phyloP scores from a whole-genome alignment of 2,329 filamentous ascomycete species.

The Trichoderma sp. region DNA sequence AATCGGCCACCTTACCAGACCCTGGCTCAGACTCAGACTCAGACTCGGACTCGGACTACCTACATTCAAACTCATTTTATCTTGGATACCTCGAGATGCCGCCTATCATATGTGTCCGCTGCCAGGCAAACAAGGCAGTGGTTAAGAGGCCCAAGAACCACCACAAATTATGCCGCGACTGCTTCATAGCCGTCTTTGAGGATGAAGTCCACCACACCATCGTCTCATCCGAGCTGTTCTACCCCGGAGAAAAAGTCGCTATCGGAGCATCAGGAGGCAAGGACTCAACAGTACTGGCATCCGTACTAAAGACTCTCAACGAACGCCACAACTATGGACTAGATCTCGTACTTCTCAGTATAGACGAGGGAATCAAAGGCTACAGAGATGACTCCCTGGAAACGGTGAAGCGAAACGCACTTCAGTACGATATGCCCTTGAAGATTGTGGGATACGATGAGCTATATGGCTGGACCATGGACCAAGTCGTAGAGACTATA shows the following conservation, averaged over 20 bases:
- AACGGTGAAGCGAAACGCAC: conserved; percentile 91
- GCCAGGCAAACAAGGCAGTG: conserved; percentile 74
- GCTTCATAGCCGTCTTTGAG: conserved; percentile 87
- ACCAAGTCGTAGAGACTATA: conserved; percentile 93
- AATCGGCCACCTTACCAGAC: not conserved
- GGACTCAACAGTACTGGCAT: conserved; percentile 93
- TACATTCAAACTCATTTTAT: not conserved
- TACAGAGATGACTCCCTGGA: conserved; percentile 95
- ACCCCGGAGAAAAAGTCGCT: conserved; percentile 79
- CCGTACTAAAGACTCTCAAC: conserved; percentile 91
- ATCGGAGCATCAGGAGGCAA: conserved; percentile 97
- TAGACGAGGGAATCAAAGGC: conserved; percentile 96
- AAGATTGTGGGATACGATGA: conserved; percentile 92
- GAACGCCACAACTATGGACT: conserved; percentile 85
- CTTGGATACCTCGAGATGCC: conserved; percentile 58
- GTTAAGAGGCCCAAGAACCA: conserved; percentile 95
- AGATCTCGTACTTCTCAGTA: conserved; percentile 81
- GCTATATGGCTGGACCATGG: conserved; percentile 99
- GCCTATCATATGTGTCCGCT: conserved; percentile 73
- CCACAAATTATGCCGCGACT: conserved; percentile 86
- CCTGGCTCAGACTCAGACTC: not conserved
- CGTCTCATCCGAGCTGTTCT: conserved; percentile 76
- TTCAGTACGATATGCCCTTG: conserved; percentile 87
- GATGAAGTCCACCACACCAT: conserved; percentile 94
- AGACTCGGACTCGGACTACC: not conserved